phyloP scores from a whole-genome alignment of 2,329 filamentous ascomycete genomes.

The Fusarium anguioides region DNA sequence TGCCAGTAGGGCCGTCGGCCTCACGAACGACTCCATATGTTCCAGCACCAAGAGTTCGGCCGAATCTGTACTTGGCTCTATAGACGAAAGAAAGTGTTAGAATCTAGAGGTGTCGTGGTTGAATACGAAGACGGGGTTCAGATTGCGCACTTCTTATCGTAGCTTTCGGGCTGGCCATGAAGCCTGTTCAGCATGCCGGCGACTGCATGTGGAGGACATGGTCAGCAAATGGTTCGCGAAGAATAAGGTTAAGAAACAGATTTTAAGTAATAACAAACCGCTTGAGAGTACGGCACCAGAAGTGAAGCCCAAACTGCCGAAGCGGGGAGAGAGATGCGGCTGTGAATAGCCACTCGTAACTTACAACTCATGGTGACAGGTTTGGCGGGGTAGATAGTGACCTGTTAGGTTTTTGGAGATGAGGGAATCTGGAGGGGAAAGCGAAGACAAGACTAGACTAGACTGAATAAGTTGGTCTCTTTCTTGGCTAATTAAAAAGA shows the following conservation, averaged over 20 bases:
- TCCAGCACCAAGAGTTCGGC: slow-evolving; percentile 91
- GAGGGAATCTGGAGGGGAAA: slow-evolving; percentile 14
- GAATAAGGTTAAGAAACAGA: not conserved
- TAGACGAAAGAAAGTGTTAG: slow-evolving; percentile 38
- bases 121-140: slow-evolving; percentile 40
- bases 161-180: slow-evolving; percentile 95
- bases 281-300: not conserved
- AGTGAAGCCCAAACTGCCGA: slow-evolving; percentile 17
- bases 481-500: not conserved
- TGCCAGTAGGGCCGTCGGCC: slow-evolving; percentile 82
- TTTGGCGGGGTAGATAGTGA: slow-evolving; percentile 44
- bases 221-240: slow-evolving; percentile 37
- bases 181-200: slow-evolving; percentile 93
- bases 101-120: slow-evolving; percentile 31
- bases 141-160: slow-evolving; percentile 88
- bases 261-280: not conserved
- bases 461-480: not conserved
- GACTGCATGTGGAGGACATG: slow-evolving; percentile 63
- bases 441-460: not conserved
- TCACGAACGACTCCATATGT: slow-evolving; percentile 99
- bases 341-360: slow-evolving; percentile 44
- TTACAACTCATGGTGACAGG: slow-evolving; percentile 48
- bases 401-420: slow-evolving; percentile 24
- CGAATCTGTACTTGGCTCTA: slow-evolving; percentile 90
- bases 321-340: slow-evolving; percentile 42